Evolutionary conservation across 768 basidiomycete species (phyloP).

Genomic region (Suillus decipiens): DNA sequence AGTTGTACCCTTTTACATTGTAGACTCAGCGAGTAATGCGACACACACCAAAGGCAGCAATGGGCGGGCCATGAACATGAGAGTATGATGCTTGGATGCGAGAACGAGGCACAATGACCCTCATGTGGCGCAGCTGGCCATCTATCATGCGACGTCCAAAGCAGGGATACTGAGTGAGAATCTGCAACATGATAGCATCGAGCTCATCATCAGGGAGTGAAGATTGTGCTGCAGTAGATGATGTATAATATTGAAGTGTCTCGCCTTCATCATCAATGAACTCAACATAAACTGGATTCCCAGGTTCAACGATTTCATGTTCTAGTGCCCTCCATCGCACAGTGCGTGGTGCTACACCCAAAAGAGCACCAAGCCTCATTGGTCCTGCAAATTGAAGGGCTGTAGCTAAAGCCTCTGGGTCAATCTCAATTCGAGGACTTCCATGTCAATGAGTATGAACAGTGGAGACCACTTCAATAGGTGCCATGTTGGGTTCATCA

Average conservation of each 20-base stretch:
- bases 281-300: not conserved
- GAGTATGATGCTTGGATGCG: not conserved
- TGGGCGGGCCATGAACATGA: not conserved
- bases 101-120: not conserved
- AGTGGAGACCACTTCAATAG: not conserved
- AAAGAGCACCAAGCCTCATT: not conserved
- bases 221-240: not conserved
- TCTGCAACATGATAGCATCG: not conserved
- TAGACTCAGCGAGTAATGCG: slow-evolving; percentile 32
- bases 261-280: not conserved
- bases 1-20: slow-evolving; percentile 36
- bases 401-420: not conserved
- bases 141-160: not conserved
- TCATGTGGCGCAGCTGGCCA: not conserved
- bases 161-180: not conserved
- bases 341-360: not conserved
- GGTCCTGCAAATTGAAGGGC: slow-evolving; percentile 1
- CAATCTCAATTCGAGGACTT: not conserved
- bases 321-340: not conserved
- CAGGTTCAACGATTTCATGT: not conserved
- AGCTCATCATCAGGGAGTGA: not conserved
- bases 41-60: slow-evolving; percentile 23
- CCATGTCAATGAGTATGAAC: not conserved
- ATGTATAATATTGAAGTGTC: not conserved
- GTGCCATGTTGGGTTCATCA: not conserved